Percentiles rank a stretch among this genome's conserved stretches.
Conservation (phyloP, 495 filamentous ascomycete genomes). For the Bacidia rubella region DNA sequence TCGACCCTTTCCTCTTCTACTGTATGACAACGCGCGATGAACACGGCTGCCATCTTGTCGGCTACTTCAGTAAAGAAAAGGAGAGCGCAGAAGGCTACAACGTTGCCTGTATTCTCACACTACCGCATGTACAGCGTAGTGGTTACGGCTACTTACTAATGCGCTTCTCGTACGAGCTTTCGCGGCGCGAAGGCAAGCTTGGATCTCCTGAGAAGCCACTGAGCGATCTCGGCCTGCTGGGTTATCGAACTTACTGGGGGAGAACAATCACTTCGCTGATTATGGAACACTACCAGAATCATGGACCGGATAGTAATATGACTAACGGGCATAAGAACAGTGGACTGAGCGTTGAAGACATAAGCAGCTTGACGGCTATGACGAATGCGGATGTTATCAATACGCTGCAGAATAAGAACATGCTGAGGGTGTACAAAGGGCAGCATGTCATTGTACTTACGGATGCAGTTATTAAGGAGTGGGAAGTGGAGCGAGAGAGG, state of each 20-base stretch:
- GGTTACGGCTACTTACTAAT: slow-evolving; percentile 89
- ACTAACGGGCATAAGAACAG: slow-evolving; percentile 24
- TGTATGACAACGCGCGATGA: slow-evolving; percentile 85
- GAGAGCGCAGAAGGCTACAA: slow-evolving; percentile 94
- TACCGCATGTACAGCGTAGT: slow-evolving; percentile 90
- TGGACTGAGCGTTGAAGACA: slow-evolving; percentile 64
- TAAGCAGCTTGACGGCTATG: slow-evolving; percentile 74
- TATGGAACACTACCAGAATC: slow-evolving; percentile 31
- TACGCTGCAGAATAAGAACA: slow-evolving; percentile 80
- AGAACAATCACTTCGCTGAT: slow-evolving; percentile 82
- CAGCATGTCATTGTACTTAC: slow-evolving; percentile 86
- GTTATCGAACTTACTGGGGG: slow-evolving; percentile 93
- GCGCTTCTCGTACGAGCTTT: slow-evolving; percentile 94
- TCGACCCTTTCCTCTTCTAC: slow-evolving; percentile 97
- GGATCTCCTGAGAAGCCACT: slow-evolving; percentile 95
- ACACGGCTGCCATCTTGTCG: slow-evolving; percentile 81
- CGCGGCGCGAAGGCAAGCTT: slow-evolving; percentile 84
- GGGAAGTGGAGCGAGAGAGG: slow-evolving; percentile 56
- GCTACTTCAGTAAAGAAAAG: slow-evolving; percentile 98
- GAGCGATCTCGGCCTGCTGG: slow-evolving; percentile 78
- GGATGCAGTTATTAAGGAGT: slow-evolving; percentile 62
- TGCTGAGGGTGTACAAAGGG: slow-evolving; percentile 86
- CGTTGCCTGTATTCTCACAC: slow-evolving; percentile 89
- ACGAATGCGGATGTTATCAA: slow-evolving; percentile 90
- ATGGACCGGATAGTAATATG: not conserved